Percentiles rank a stretch among this genome's conserved stretches.
phyloP scores from a whole-genome alignment of 1,284 basidiomycete genomes.

The Athelia sp. region DNA sequence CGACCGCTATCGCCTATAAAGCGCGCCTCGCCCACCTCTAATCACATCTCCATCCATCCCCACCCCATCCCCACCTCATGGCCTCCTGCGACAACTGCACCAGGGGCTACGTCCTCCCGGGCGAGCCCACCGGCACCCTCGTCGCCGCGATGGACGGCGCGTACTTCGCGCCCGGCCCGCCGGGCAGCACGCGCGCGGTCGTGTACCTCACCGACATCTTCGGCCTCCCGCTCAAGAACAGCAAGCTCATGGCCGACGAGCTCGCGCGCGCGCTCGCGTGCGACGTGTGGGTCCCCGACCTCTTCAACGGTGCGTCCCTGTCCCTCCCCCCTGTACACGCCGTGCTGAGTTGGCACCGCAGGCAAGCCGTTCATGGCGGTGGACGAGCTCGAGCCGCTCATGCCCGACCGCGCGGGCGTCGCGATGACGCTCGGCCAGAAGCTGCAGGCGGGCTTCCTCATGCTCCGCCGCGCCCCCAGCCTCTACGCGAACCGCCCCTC shows the following conservation, averaged over 20 bases:
- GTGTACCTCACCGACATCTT: constrained; percentile 60
- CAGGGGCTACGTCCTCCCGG: constrained; percentile 32
- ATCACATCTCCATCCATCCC: too few species aligned
- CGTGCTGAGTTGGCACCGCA: constrained; percentile 12
- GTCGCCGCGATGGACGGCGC: constrained; percentile 26
- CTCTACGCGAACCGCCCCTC: constrained; percentile 34
- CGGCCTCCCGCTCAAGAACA: constrained; percentile 50
- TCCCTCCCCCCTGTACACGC: constrained; percentile 1
- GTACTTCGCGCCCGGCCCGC: constrained; percentile 34
- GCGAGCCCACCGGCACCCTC: constrained; percentile 35
- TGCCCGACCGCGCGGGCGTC: constrained; percentile 37
- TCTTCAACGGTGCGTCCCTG: constrained; percentile 35
- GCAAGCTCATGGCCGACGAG: constrained; percentile 60
- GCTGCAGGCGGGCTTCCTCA: constrained; percentile 24
- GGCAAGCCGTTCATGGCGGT: constrained; percentile 35
- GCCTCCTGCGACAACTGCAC: constrained; percentile 31
- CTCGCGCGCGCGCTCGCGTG: constrained; percentile 47
- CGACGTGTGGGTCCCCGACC: constrained; percentile 60
- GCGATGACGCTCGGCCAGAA: constrained; percentile 27
- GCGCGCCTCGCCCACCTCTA: too few species aligned
- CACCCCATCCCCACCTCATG: too few species aligned
- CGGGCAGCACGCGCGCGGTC: constrained; percentile 30
- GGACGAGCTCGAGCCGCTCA: constrained; percentile 25
- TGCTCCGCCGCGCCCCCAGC: constrained; percentile 25
- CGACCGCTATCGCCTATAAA: too few species aligned